Conservation (phyloP, 2,329 filamentous ascomycete species). For the Colletotrichum graminicola region DNA sequence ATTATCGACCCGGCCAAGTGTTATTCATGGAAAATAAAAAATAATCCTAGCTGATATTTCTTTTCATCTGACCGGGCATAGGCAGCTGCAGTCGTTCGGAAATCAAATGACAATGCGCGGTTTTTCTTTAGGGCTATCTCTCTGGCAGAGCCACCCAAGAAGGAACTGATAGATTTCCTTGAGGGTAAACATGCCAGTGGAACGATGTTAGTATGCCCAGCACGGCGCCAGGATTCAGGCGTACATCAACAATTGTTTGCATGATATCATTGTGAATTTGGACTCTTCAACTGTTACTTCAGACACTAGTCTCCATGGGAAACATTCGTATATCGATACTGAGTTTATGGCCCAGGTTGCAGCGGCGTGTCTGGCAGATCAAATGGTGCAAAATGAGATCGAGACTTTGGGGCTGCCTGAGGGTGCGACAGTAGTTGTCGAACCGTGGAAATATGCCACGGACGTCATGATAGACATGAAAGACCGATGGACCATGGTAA, state of each 20-base stretch:
- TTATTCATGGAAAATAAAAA: no score
- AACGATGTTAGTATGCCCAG: neutral
- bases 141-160: conserved; percentile 59
- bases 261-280: conserved; percentile 45
- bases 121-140: conserved; percentile 59
- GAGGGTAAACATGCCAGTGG: conserved; percentile 51
- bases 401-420: conserved; percentile 57
- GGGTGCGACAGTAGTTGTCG: conserved; percentile 59
- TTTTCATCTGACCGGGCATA: neutral
- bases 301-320: conserved; percentile 53
- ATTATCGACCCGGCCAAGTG: neutral
- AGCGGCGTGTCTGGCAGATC: conserved; percentile 58
- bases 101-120: conserved; percentile 28
- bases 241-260: conserved; percentile 42
- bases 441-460: conserved; percentile 68
- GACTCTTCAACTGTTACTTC: conserved; percentile 24
- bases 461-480: conserved; percentile 66
- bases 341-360: conserved; percentile 63
- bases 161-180: conserved; percentile 55
- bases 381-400: conserved; percentile 58
- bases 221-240: conserved; percentile 54
- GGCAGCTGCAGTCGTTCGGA: conserved; percentile 23
- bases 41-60: neutral
- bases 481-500: conserved; percentile 62
- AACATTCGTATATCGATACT: conserved; percentile 61